Conservation (phyloP, 345 rosid species). For the Eucalyptus urophylla region DNA sequence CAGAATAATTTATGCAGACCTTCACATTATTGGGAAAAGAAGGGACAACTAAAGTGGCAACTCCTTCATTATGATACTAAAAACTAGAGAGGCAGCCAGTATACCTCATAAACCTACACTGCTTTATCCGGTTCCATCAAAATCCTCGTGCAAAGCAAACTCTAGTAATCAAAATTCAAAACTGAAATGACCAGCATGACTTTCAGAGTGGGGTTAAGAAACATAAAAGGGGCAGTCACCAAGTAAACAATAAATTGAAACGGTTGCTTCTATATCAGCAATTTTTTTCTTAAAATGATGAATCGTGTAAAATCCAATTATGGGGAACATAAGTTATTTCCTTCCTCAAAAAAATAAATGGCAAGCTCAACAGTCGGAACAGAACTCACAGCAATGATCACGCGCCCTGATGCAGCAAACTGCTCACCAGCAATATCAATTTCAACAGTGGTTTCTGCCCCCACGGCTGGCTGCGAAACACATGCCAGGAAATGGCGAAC, state of each 20-base stretch:
- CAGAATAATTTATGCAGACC: not conserved
- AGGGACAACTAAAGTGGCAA: not conserved
- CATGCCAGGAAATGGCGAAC: constrained; percentile 97
- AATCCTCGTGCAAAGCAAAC: not conserved
- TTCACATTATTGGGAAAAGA: not conserved
- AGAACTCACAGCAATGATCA: constrained; percentile 75
- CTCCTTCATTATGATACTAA: not conserved
- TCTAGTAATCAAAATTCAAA: not conserved
- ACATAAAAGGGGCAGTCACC: not conserved
- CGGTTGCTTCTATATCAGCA: not conserved
- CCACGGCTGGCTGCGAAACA: constrained; percentile 94
- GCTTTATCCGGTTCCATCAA: not conserved
- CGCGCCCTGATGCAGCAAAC: constrained; percentile 84
- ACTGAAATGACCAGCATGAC: not conserved
- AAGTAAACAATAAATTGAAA: not conserved
- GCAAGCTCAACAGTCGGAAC: not conserved
- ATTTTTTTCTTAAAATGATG: not conserved
- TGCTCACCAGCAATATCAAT: constrained; percentile 86
- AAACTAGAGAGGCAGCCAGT: not conserved
- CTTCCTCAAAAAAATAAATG: not conserved
- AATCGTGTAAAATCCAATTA: not conserved
- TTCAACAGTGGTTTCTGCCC: constrained; percentile 96
- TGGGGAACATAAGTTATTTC: not conserved
- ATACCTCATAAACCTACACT: not conserved
- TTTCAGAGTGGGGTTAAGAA: not conserved